phyloP scores from a whole-genome alignment of 2,329 filamentous ascomycete genomes.

The Verticillium isaacii region DNA sequence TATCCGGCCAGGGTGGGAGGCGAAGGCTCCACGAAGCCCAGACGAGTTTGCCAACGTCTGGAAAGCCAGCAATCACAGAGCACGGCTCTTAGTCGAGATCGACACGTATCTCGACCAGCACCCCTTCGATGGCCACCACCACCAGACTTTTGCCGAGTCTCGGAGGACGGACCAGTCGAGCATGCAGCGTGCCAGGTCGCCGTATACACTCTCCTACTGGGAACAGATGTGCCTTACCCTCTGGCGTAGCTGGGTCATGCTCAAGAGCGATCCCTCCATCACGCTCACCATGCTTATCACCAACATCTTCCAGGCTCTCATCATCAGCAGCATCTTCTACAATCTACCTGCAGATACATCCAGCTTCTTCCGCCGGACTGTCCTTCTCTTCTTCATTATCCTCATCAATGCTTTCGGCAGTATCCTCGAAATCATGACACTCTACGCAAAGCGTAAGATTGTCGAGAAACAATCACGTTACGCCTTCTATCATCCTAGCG shows the following conservation, averaged over 20 bases:
- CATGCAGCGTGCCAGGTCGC: slow-evolving; percentile 60
- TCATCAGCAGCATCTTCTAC: slow-evolving; percentile 77
- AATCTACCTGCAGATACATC: slow-evolving; percentile 36
- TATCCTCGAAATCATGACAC: slow-evolving; percentile 7
- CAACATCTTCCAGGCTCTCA: slow-evolving; percentile 49
- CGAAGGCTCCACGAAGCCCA: slow-evolving; percentile 56
- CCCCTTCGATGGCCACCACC: slow-evolving; percentile 45
- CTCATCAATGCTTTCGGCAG: slow-evolving; percentile 11
- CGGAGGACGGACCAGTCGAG: too few relatives aligned
- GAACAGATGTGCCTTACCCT: slow-evolving; percentile 67
- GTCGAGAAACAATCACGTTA: slow-evolving; percentile 7
- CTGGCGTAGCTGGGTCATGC: slow-evolving; percentile 72
- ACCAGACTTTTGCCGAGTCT: too few relatives aligned
- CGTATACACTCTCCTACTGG: slow-evolving; percentile 71
- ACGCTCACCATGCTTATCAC: slow-evolving; percentile 76
- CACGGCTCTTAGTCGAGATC: slow-evolving; percentile 52
- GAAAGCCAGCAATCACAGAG: slow-evolving; percentile 48
- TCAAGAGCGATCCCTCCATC: slow-evolving; percentile 70
- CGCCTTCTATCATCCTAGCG: slow-evolving; percentile 5
- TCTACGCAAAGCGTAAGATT: slow-evolving; percentile 4
- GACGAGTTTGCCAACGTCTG: slow-evolving; percentile 59
- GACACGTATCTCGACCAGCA: slow-evolving; percentile 24
- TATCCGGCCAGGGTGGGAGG: slow-evolving; percentile 57
- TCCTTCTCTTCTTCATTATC: slow-evolving; percentile 7
- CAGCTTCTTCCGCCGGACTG: slow-evolving; percentile 2